These are phyloP conservation scores for Vachellia collinsii DNA, from an alignment of 306 rosid genomes.

Conservation along the genomic window DNA sequence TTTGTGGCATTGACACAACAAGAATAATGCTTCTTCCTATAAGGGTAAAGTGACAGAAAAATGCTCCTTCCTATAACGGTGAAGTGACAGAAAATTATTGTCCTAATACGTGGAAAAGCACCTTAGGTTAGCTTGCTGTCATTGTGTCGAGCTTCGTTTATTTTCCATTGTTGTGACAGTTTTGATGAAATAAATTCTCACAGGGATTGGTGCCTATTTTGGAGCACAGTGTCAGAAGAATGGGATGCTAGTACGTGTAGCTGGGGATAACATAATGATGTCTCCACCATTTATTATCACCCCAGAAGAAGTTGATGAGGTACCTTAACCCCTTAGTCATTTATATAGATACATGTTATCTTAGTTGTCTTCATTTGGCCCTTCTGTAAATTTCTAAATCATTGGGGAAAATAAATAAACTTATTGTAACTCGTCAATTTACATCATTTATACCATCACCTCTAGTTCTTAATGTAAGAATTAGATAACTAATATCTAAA, in stretches of 20 bases:
- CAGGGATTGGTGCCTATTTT: constrained; percentile 79
- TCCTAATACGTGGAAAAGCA: not conserved
- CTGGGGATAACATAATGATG: constrained; percentile 89
- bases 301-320: constrained; percentile 78
- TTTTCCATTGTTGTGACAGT: constrained; percentile 22
- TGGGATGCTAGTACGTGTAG: constrained; percentile 83
- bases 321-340: constrained; percentile 32
- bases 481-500: too few relatives aligned
- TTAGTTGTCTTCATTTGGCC: not conserved
- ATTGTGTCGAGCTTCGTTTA: constrained; percentile 15
- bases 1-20: not conserved
- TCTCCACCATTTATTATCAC: constrained; percentile 77
- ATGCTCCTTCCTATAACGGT: not conserved
- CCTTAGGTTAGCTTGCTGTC: constrained; percentile 11
- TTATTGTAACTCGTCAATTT: not conserved
- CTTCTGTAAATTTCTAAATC: not conserved
- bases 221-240: constrained; percentile 79
- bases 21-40: not conserved
- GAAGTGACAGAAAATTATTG: not conserved
- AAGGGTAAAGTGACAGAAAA: not conserved
- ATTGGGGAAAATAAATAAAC: not conserved
- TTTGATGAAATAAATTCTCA: constrained; percentile 19
- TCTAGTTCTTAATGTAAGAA: not conserved
- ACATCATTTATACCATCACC: not conserved
- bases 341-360: not conserved